Conservation (phyloP, 2,329 filamentous ascomycete genomes). For the Sporothrix dimorphospora region DNA sequence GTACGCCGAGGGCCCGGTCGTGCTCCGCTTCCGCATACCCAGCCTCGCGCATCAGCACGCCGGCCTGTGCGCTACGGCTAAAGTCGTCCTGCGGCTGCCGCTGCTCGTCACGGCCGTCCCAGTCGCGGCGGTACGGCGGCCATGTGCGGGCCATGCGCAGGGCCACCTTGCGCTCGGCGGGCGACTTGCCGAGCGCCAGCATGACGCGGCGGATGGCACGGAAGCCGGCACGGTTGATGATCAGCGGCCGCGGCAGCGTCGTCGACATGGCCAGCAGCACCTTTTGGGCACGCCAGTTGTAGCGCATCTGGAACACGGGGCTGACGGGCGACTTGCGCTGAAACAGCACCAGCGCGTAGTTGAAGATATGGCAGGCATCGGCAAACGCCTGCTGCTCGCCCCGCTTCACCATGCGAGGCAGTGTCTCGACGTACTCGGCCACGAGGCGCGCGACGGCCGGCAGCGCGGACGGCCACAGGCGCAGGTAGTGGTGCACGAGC, state of each 20-base stretch:
- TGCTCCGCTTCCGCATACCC: constrained; percentile 54
- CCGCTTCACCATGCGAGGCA: constrained; percentile 28
- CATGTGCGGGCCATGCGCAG: constrained; percentile 56
- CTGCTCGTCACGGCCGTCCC: constrained; percentile 63
- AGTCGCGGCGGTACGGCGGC: constrained; percentile 62
- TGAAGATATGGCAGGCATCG: constrained; percentile 46
- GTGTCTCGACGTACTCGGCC: constrained; percentile 36
- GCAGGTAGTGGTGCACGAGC: constrained; percentile 39
- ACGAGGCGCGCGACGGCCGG: constrained; percentile 38
- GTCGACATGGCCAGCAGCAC: constrained; percentile 57
- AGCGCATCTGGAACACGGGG: constrained; percentile 44
- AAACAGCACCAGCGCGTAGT: constrained; percentile 46
- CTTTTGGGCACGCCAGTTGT: constrained; percentile 63
- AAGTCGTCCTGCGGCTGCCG: constrained; percentile 55
- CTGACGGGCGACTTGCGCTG: constrained; percentile 41
- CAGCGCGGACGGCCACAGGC: constrained; percentile 40
- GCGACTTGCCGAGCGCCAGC: constrained; percentile 56
- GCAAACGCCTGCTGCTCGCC: constrained; percentile 34
- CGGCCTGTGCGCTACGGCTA: constrained; percentile 57
- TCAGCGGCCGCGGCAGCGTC: constrained; percentile 50
- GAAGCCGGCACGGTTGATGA: constrained; percentile 57
- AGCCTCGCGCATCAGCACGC: constrained; percentile 58
- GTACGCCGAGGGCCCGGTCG: constrained; percentile 54
- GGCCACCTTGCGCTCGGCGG: constrained; percentile 53
- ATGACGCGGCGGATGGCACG: constrained; percentile 58